Evolutionary conservation across 139 green algal species (phyloP), one percentile per base, ranked within the genome.

Genomic region (Picochlorum sp.): DNA sequence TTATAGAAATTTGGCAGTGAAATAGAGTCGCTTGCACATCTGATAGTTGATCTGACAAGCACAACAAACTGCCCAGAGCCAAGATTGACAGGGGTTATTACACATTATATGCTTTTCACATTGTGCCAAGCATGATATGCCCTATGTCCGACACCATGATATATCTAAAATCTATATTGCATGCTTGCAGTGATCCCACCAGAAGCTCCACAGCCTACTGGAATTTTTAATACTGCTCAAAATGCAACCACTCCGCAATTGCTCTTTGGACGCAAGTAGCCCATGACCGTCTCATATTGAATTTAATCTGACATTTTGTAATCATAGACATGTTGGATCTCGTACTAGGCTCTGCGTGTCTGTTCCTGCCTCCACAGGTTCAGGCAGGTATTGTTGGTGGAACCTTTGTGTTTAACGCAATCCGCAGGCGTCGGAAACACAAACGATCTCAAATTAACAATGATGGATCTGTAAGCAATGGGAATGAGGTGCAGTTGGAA

Each of bases 281-380:
- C 34, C 26, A 30, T 30, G 26, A 30, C 26, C 26, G 2, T 38
- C 34, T 38, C 34, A 41, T 41, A 41, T 41, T 41, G 34, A 41
- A 41, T 41, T 41, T 41, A 41, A 41, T 9, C 34, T 41, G 34
- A 41, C 8, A 41, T 10, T 41, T 30, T 41, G 34, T 41, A 41
- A 41, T 10, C 34, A 41, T 41, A 41, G 34, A 41, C 8, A 41
- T 6, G 20, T 52, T 81, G 30, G 75, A 79, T 23, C 74, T 81
- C 30, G 3, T 79, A 1, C 4, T 79, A 1, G 75, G 75, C 1
- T 55, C 71, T 44, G 66, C 66, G 2, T 23, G 79, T 7, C 75
- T 81, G 11, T 49, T 56, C 3, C 11, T 63, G 18, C 71, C 71
- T 11, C 41, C 60, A 21, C 63, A 78, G 11, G 6, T 14, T 45